Percentiles rank a stretch among this genome's conserved stretches.
phyloP scores from a whole-genome alignment of 2,329 filamentous ascomycete species.

The Xylariaceae sp. region DNA sequence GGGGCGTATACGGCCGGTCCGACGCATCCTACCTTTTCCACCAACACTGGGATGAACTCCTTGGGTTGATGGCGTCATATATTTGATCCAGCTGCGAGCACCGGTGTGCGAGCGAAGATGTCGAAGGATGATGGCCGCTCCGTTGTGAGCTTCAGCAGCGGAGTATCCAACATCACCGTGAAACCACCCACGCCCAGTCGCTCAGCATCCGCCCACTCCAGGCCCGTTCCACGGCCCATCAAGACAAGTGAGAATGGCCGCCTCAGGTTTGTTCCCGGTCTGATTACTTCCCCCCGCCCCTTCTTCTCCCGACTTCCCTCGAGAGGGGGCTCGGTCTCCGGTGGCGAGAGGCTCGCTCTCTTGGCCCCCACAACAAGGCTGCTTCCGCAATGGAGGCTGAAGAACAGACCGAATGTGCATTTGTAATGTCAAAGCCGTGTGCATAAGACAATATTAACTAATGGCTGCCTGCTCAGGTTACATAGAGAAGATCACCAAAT shows the following conservation, averaged over 20 bases:
- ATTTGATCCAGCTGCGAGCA: slow-evolving; percentile 26
- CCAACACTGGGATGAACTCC: slow-evolving; percentile 20
- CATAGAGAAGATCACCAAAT: slow-evolving; percentile 41
- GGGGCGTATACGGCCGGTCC: slow-evolving; percentile 3
- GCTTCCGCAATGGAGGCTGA: not conserved
- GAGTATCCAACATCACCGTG: slow-evolving; percentile 60
- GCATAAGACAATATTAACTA: slow-evolving; percentile 24
- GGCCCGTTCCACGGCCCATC: slow-evolving; percentile 43
- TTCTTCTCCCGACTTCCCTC: not conserved
- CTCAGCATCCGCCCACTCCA: slow-evolving; percentile 29
- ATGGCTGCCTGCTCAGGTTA: slow-evolving; percentile 31
- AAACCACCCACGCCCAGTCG: slow-evolving; percentile 40
- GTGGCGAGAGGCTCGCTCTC: not conserved
- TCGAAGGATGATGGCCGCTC: slow-evolving; percentile 64
- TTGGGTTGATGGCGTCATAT: slow-evolving; percentile 28
- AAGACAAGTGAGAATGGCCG: slow-evolving; percentile 50
- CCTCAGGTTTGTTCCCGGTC: slow-evolving; percentile 36
- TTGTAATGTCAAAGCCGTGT: not conserved
- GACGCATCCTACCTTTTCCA: not conserved
- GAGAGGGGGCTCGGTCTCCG: not conserved
- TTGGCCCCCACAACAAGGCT: not conserved
- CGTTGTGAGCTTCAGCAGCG: slow-evolving; percentile 60
- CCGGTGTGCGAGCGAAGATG: slow-evolving; percentile 46
- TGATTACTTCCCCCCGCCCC: not conserved
- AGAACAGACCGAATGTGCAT: not conserved